Evolutionary conservation across 805 yeast genomes (phyloP), one percentile per base, ranked within the genome.

Genomic region (Yarrowia porcina): DNA sequence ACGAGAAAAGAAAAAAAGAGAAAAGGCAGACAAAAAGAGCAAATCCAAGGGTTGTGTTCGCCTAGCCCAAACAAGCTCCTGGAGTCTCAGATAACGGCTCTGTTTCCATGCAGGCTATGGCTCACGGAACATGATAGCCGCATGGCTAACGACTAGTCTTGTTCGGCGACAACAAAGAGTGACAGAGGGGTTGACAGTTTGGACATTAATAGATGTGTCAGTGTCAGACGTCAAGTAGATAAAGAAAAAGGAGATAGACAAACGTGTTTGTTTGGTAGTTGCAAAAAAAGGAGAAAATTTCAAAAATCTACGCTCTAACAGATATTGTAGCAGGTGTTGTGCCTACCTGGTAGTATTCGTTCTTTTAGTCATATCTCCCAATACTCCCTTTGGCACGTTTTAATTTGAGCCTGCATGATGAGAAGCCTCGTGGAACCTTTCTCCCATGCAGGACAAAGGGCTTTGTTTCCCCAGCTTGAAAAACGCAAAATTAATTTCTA

Each of bases 161-260:
- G 6, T 45, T 18, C 6, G 23, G 2, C 2, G 36, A 12, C 5
- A n/a, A 47, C 54, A 47, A 47, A 30, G 54, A 47, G 23, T 47
- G 54, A 47, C 54, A 47, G 54, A 47, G 54, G 54, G 54, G 54
- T 47, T 47, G 54, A 47, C 54, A 32, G 25, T 47, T 47, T 13
- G 27, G 38, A 30, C 54, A 18, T 47, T 47, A 20, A 20, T 28
- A 20, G 27, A 47, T 9, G 18, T 47, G 38, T 47, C 54, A 47
- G 38, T 30, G 38, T 30, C 54, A 47, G 23, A 20, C 6, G 54
- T 30, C 54, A 30, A 23, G 7, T n/a, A n/a, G n/a, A n/a, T n/a
- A n/a, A n/a, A n/a, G n/a, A n/a, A n/a, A n/a, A n/a, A n/a, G n/a
- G n/a, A n/a, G n/a, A n/a, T n/a, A 47, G 18, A 47, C 27, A 6